A percentile compares a stretch with the other conserved stretches of the same genome.
Evolutionary conservation across 164 flowering plant species (phyloP).

Genomic region (Macadamia tetraphylla): DNA sequence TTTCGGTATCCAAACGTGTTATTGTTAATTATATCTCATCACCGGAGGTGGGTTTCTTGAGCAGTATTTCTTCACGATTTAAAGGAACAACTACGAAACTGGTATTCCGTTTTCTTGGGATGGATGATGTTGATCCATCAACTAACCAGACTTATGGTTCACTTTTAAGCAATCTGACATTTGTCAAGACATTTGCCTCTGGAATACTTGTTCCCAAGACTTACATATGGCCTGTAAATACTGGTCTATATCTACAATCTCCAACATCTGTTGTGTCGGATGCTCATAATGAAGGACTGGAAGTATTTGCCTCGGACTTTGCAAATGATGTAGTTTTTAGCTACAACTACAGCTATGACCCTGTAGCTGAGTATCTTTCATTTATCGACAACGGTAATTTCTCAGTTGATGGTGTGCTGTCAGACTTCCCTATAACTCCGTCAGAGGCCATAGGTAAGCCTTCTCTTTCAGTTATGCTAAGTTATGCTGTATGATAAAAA

Average conservation of each 20-base stretch:
- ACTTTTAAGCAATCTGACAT: conserved; percentile 69
- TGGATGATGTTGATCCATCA: conserved; percentile 47
- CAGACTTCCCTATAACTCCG: conserved; percentile 80
- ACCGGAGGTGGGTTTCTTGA: conserved; percentile 63
- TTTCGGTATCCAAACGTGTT: conserved; percentile 37
- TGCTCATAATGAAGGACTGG: conserved; percentile 76
- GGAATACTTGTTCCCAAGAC: conserved; percentile 84
- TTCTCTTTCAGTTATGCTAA: not conserved
- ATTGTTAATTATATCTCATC: conserved; percentile 60
- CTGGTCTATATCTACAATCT: conserved; percentile 36
- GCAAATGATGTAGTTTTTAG: conserved; percentile 54
- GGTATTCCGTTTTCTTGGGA: conserved; percentile 56
- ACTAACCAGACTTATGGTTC: conserved; percentile 77
- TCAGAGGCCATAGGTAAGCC: conserved; percentile 57
- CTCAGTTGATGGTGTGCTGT: conserved; percentile 83
- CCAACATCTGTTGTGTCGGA: conserved; percentile 66
- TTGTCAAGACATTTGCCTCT: conserved; percentile 74
- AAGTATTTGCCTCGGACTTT: conserved; percentile 76
- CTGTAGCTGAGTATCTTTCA: conserved; percentile 54
- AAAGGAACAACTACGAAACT: conserved; percentile 47
- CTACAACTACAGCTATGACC: conserved; percentile 81
- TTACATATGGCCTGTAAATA: conserved; percentile 76
- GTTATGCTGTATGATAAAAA: not conserved
- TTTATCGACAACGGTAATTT: conserved; percentile 74
- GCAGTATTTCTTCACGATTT: conserved; percentile 34